Evolutionary conservation across 495 filamentous ascomycete species (phyloP), one percentile per base, ranked within the genome.

Genomic region (Niebla homalea): DNA sequence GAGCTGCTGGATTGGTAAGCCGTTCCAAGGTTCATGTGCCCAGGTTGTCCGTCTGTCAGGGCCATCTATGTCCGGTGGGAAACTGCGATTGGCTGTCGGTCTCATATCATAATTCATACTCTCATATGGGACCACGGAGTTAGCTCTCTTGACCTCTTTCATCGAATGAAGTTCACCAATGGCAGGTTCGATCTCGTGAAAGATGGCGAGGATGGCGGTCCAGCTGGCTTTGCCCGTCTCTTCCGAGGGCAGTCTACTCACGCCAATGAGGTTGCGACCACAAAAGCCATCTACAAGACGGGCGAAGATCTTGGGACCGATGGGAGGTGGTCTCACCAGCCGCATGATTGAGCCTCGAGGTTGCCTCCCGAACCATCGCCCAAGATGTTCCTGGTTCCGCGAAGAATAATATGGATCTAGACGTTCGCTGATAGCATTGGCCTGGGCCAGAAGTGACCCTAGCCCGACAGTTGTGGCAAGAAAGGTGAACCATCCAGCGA

Each of bases 401-500:
- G 48, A 55, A 10, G 51, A 50, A 49, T 58, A 52, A 53, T 55
- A 65, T n/a, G 59, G 59, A 41, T 65, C 62, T 26, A 65, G 47
- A 41, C 56, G 49, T 18, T 58, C 55, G 46, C 55, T 53, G 46
- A 64, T 62, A 19, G 62, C 59, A 46, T 53, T 58, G 2, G 62
- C 54, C 23, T 63, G 62, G 19, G 54, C 50, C 21, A 64, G 56
- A 11, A 65, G 39, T 5, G 59, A 62, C 23, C 62, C 62, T 6
- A 65, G 50, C 12, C 61, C 62, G 22, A 59, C 47, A 8, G 62
- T 57, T 14, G 62, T 63, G 21, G 52, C 55, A 14, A 51, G 47
- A 49, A 65, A 62, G 19, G 62, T 60, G 15, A 63, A 57, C 62
- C 62, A 64, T 41, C 52, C 56, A 4, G 61, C 62, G 21, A 55